phyloP scores from a whole-genome alignment of 2,329 filamentous ascomycete genomes.

The Shiraia sp. region DNA sequence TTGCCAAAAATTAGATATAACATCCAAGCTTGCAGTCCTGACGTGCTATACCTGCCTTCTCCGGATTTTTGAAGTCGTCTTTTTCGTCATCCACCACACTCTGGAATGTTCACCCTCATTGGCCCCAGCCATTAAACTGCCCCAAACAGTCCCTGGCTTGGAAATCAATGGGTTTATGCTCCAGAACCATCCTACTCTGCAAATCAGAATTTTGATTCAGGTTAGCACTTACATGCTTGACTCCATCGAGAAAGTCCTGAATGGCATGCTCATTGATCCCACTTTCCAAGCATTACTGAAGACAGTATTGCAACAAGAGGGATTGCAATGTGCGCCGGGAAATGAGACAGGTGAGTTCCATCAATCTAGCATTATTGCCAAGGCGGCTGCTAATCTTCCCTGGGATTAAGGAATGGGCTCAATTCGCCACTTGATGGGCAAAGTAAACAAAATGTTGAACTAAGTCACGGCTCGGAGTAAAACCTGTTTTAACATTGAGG shows the following conservation, averaged over 20 bases:
- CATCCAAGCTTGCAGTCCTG: not conserved
- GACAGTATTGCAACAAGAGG: constrained; percentile 1
- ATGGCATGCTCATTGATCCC: not conserved
- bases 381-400: not conserved
- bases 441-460: not conserved
- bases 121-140: not conserved
- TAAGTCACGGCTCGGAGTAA: not conserved
- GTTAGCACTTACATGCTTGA: not conserved
- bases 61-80: not conserved
- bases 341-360: not conserved
- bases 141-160: not conserved
- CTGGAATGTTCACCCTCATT: not conserved
- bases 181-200: not conserved
- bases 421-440: not conserved
- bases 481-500: too few relatives aligned
- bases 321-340: not conserved
- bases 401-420: not conserved
- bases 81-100: not conserved
- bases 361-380: not conserved
- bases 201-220: not conserved
- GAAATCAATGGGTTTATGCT: not conserved
- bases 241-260: not conserved
- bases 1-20: not conserved
- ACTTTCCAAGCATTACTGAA: not conserved
- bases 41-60: not conserved